Base-by-base conservation (phyloP, 352 stramenopile species). In the Bremia lactucae region DNA sequence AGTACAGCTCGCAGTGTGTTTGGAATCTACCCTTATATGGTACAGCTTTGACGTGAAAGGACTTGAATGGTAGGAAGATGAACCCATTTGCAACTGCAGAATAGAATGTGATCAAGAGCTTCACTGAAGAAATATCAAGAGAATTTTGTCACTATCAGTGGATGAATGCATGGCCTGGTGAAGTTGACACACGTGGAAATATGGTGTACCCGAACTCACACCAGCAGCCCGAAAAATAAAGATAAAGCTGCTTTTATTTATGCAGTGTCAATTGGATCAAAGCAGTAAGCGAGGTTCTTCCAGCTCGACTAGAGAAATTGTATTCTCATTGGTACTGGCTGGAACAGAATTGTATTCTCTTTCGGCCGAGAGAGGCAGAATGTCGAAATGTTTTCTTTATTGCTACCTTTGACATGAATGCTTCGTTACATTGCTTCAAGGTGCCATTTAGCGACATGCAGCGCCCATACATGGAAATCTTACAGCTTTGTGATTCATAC, bases 311-410 rank as follows among this genome's bases (percentile, higher is more conserved):
- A 2, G 5, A 25, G 8, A 8, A 58, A 7, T 18, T 82, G 16
- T 65, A 78, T 31, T 71, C 56, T 0, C 56, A 76, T 4, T 80
- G 72, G 68, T 70, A 68, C 14, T 82, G 66, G 64, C 34, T 74
- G 7, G 55, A 80, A 4, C 2, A 51, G 6, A 46, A 58, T 0
- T 72, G 58, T 25, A 50, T 84, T 3, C 16, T 82, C 1, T 56
- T 78, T 6, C 55, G 64, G 18, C 49, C 61, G 4, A 55, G 35
- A 2, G 25, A 26, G 2, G 48, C 60, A 1, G 59, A 52, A 2
- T 14, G 15, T 26, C 59, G 41, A 8, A 15, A 52, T 2, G 48
- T 66, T 0, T 43, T 49, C 16, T 72, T 54, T 24, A 22, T 66
- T 25, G 37, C 56, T 21, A 40, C 21, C 4, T 46, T 66, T 35